A percentile compares a stretch with the other conserved stretches of the same genome.
Evolutionary conservation across 306 rosid species (phyloP).

Genomic region (Clitoria ternatea): DNA sequence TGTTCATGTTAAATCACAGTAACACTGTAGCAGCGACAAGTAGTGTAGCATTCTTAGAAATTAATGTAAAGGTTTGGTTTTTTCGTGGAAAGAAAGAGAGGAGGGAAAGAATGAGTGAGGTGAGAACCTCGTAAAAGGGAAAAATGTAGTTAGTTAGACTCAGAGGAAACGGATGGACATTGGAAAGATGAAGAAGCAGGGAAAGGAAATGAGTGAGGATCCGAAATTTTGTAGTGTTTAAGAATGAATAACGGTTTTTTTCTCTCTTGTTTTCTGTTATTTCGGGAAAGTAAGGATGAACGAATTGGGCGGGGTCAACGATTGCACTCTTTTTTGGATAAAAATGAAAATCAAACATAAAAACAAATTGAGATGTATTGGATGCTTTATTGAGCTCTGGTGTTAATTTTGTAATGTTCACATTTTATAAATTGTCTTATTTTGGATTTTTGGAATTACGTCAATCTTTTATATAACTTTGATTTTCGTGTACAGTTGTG

Average conservation of each 20-base stretch:
- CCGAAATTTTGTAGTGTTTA: constrained; percentile 36
- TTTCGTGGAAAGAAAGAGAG: neutral
- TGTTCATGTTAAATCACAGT: neutral
- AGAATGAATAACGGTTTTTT: constrained; percentile 29
- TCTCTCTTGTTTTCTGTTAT: neutral
- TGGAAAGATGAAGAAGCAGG: constrained; percentile 17
- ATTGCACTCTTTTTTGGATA: too few species aligned
- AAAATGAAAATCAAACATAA: too few species aligned
- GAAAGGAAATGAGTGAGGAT: constrained; percentile 32
- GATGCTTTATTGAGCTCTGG: too few species aligned
- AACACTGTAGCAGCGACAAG: neutral
- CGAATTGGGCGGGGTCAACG: constrained; percentile 36
- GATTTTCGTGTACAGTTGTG: too few species aligned
- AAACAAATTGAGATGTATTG: too few species aligned
- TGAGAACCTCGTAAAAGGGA: neutral
- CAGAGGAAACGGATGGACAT: constrained; percentile 4
- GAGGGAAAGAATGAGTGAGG: constrained; percentile 3
- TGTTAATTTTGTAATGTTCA: too few species aligned
- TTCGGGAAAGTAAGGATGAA: constrained; percentile 27
- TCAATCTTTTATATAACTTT: too few species aligned
- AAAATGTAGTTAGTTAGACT: constrained; percentile 1
- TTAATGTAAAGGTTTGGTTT: neutral
- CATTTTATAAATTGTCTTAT: too few species aligned
- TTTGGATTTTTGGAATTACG: too few species aligned
- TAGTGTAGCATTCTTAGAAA: neutral